Evolutionary conservation across 2,329 filamentous ascomycete genomes (phyloP), one percentile per base, ranked within the genome.

Genomic region (Trichoderma pleuroti): DNA sequence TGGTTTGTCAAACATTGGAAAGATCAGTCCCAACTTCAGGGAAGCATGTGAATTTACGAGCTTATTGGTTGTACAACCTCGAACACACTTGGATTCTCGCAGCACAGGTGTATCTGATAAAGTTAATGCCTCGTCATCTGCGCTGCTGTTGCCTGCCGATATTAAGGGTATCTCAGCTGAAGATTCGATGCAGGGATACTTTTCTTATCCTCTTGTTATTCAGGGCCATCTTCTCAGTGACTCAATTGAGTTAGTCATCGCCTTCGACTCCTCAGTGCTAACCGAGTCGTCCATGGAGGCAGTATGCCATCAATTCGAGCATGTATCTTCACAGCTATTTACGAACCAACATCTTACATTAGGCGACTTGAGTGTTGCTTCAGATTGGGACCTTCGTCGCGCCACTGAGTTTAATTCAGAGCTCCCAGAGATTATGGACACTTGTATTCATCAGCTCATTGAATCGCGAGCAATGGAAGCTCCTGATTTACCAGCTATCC

Each of bases 1-100:
- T 16, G 74, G 75, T 3, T 70, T 76, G 24, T 70, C 66, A 11
- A 71, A 56, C 32, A 71, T 71, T 46, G 66, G 63, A 6, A 71
- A 71, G 42, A 68, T 71, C 11, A 54, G 5, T 42, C 5, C 63
- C 16, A 46, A 68, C 16, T 32, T 68, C 3, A 68, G 32, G 4
- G 56, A 68, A 39, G 64, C 64, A 4, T 68, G 63, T 21, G 52
- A 68, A 7, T 71, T 71, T 18, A 68, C 61, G 16, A 71, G 63
- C 16, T 57, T 71, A 14, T 18, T 71, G 32, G 69, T 68, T 30
- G 64, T 71, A 3, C 69, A 71, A 1, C 69, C 69, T 5, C 28
- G 60, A 66, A 6, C 14, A 1, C 60, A 65, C 26, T 28, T 70
- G 28, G 68, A 70, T n/a, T 46, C 61, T 2, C 26, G 68, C 5